Conservation (phyloP, 164 flowering plant genomes). For the Santalum album region DNA sequence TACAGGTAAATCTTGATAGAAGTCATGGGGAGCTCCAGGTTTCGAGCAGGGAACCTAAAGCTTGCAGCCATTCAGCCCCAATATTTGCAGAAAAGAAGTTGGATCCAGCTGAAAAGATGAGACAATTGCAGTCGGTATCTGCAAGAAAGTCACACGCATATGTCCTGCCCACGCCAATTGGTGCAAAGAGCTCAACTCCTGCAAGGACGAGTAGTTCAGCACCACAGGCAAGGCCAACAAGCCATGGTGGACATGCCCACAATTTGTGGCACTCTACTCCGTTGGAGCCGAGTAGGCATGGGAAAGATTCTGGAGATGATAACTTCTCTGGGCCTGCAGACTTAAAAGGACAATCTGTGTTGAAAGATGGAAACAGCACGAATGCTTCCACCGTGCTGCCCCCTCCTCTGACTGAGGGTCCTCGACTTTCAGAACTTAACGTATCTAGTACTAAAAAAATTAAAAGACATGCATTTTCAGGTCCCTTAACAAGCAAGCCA, state of each 20-base stretch:
- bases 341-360: not conserved
- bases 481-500: conserved; percentile 24
- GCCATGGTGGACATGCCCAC: not conserved
- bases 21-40: not conserved
- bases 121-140: not conserved
- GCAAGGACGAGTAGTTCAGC: not conserved
- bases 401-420: not conserved
- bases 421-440: not conserved
- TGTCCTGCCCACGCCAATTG: not conserved
- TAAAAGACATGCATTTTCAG: conserved; percentile 33
- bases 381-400: not conserved
- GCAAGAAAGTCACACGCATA: not conserved
- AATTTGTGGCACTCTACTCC: not conserved
- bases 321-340: not conserved
- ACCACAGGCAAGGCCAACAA: not conserved
- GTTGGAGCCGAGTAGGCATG: not conserved
- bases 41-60: not conserved
- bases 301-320: not conserved
- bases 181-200: not conserved
- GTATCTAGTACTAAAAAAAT: conserved; percentile 13
- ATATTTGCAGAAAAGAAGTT: not conserved
- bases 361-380: not conserved
- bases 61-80: not conserved
- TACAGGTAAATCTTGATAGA: not conserved
- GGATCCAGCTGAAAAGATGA: not conserved